phyloP scores from a whole-genome alignment of 371 early-diverging fungal species.

The Syncephalastrum monosporum region DNA sequence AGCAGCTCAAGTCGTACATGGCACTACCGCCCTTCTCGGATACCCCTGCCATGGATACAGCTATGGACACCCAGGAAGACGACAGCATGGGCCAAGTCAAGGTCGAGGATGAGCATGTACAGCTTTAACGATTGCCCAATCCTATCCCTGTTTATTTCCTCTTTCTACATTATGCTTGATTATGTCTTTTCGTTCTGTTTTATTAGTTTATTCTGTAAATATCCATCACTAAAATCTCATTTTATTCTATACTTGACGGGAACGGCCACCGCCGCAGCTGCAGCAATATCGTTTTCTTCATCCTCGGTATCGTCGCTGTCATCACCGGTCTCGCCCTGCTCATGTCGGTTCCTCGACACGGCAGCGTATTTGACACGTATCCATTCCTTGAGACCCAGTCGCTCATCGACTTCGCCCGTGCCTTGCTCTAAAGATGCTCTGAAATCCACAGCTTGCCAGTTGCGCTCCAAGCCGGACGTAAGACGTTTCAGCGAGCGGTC shows the following conservation, averaged over 20 bases:
- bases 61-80: too few relatives aligned
- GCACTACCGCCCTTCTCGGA: conserved; percentile 7
- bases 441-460: conserved; percentile 17
- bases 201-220: too few relatives aligned
- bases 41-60: too few relatives aligned
- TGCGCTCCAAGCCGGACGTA: conserved; percentile 12
- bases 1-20: conserved; percentile 23
- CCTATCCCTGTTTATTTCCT: not conserved
- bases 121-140: not conserved
- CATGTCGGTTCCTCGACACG: not conserved
- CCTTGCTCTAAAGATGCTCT: conserved; percentile 18
- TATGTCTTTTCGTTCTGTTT: too few relatives aligned
- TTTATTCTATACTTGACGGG: too few relatives aligned
- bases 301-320: too few relatives aligned
- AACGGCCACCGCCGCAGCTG: too few relatives aligned
- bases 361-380: conserved; percentile 15
- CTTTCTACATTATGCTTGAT: not conserved
- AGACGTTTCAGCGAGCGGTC: conserved; percentile 20
- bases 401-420: conserved; percentile 16
- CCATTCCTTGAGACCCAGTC: conserved; percentile 25
- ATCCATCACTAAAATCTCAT: too few relatives aligned
- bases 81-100: too few relatives aligned
- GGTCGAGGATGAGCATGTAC: not conserved
- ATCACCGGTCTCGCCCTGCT: too few relatives aligned
- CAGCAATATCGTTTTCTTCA: too few relatives aligned